Conservation (phyloP, 2,329 filamentous ascomycete genomes). For the Arthroderma sp. region DNA sequence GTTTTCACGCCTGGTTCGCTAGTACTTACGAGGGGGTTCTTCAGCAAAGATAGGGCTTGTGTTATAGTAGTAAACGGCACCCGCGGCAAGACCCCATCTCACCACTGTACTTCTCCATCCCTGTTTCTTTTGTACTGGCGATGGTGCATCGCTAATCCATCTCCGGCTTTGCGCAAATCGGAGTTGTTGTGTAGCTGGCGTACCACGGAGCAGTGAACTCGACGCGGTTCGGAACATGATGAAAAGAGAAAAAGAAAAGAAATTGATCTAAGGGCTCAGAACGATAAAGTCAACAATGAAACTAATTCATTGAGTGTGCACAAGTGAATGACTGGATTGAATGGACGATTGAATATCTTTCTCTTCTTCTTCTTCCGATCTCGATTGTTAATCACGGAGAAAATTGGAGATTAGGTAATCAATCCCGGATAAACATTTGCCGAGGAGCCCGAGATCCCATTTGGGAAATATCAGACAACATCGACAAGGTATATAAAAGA, state of each 20-base stretch:
- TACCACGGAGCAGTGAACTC: constrained; percentile 13
- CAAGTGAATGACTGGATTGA: background rate
- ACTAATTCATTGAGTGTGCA: background rate
- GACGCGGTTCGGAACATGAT: constrained; percentile 18
- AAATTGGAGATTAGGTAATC: constrained; percentile 6
- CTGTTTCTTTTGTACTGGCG: constrained; percentile 49
- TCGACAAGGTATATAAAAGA: background rate
- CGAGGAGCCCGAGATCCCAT: background rate
- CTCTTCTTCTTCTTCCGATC: background rate
- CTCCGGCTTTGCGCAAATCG: constrained; percentile 24
- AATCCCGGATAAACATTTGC: background rate
- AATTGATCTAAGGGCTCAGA: background rate
- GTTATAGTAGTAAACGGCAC: constrained; percentile 84
- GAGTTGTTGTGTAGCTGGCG: constrained; percentile 9
- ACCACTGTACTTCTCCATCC: constrained; percentile 67
- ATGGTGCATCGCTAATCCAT: constrained; percentile 46
- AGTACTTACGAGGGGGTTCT: constrained; percentile 56
- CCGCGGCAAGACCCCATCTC: constrained; percentile 65
- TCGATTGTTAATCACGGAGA: constrained; percentile 4
- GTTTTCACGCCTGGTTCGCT: background rate
- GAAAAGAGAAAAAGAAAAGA: constrained; percentile 3
- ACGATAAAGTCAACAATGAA: background rate
- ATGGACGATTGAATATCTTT: background rate
- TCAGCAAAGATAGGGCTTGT: constrained; percentile 80
- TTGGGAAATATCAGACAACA: background rate